These are phyloP conservation scores for Aspergillus clavatus DNA, from an alignment of 2,329 filamentous ascomycete genomes.

Conservation along the genomic window DNA sequence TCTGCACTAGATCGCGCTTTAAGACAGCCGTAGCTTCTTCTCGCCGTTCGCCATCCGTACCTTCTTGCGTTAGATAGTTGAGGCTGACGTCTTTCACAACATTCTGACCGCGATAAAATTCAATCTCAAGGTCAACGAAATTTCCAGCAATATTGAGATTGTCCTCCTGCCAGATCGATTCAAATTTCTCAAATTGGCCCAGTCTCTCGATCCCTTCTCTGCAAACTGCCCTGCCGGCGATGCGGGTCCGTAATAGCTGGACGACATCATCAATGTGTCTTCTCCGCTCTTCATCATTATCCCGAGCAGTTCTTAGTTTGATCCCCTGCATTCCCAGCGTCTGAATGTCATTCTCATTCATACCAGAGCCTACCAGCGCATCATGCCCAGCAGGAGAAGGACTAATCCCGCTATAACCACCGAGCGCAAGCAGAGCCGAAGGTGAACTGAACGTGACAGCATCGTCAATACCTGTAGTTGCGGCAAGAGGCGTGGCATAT, in stretches of 20 bases:
- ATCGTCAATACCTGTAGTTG: constrained; percentile 36
- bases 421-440: constrained; percentile 42
- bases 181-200: constrained; percentile 41
- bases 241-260: constrained; percentile 35
- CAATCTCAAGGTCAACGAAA: constrained; percentile 44
- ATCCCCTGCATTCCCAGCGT: constrained; percentile 36
- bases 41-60: constrained; percentile 37
- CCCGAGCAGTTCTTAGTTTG: constrained; percentile 33
- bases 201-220: constrained; percentile 42
- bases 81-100: constrained; percentile 41
- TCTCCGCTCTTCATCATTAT: constrained; percentile 40
- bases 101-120: constrained; percentile 39
- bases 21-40: constrained; percentile 42
- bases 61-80: constrained; percentile 40
- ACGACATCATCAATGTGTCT: constrained; percentile 40
- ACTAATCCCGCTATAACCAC: constrained; percentile 39
- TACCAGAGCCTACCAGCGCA: constrained; percentile 30
- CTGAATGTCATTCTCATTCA: constrained; percentile 38
- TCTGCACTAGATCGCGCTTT: constrained; percentile 36
- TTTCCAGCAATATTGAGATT: constrained; percentile 44
- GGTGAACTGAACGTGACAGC: constrained; percentile 43
- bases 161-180: constrained; percentile 45
- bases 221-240: constrained; percentile 41
- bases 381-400: constrained; percentile 38
- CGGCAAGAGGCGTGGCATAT: constrained; percentile 41